phyloP scores from a whole-genome alignment of 108 stramenopile genomes.

The Ochromonas danica region DNA sequence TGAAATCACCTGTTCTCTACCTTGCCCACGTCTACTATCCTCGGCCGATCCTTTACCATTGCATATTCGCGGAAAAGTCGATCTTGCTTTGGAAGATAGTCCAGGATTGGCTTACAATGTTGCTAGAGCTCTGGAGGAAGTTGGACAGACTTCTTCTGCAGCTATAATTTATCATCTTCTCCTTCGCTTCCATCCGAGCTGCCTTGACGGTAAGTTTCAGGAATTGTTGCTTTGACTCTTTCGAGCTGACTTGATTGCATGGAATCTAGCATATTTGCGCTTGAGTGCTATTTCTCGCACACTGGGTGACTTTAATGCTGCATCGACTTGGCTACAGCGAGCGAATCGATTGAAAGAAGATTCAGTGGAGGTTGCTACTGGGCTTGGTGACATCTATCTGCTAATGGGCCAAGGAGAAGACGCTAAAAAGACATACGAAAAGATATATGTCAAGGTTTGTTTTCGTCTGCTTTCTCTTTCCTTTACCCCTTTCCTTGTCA shows the following conservation, averaged over 20 bases:
- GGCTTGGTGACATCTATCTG: constrained; percentile 2
- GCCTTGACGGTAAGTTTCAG: not conserved
- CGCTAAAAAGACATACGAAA: constrained; percentile 26
- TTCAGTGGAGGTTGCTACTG: not conserved
- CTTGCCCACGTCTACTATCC: too few species aligned
- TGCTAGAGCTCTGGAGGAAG: not conserved
- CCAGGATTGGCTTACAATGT: not conserved
- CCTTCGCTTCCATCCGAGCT: not conserved
- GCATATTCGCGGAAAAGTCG: not conserved
- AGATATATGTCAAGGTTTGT: not conserved
- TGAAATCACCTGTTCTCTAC: not conserved
- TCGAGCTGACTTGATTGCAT: too few species aligned
- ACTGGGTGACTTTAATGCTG: not conserved
- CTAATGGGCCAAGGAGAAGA: not conserved
- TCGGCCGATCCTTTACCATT: too few species aligned
- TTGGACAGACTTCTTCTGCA: not conserved
- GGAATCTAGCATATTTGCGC: not conserved
- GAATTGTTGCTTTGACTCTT: too few species aligned
- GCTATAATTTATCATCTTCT: not conserved
- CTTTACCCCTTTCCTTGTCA: too few species aligned
- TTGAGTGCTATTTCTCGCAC: not conserved
- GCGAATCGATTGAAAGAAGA: not conserved
- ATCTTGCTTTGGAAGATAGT: not conserved
- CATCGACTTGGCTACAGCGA: not conserved
- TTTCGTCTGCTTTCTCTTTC: too few species aligned